These are phyloP conservation scores for Eucalyptus cloeziana DNA, from an alignment of 345 rosid genomes.

Conservation along the genomic window DNA sequence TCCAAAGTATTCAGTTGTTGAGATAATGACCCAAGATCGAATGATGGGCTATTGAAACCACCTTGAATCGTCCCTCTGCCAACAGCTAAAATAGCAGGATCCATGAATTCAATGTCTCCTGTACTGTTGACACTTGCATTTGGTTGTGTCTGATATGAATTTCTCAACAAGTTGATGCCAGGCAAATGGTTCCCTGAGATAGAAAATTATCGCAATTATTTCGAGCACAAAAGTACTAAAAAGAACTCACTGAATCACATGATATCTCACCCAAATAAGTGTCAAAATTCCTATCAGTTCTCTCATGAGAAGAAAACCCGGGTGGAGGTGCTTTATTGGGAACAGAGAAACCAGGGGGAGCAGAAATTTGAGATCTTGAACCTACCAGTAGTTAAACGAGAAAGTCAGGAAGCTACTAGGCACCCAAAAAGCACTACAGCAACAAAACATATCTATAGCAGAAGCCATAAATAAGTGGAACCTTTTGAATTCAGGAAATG, in stretches of 20 bases:
- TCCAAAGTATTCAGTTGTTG: conserved; percentile 38
- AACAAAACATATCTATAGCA: neutral
- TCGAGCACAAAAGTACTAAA: neutral
- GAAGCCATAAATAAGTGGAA: neutral
- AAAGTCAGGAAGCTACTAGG: neutral
- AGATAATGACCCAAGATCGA: conserved; percentile 45
- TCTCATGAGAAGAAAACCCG: conserved; percentile 34
- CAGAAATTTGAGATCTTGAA: conserved; percentile 31
- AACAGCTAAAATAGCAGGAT: conserved; percentile 93
- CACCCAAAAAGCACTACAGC: neutral
- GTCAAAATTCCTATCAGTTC: conserved; percentile 20
- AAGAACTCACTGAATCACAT: neutral
- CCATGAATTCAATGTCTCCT: conserved; percentile 73
- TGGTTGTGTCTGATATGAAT: conserved; percentile 24
- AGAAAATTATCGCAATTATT: neutral
- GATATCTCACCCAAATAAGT: neutral
- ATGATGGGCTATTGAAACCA: conserved; percentile 32
- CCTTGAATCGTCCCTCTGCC: conserved; percentile 66
- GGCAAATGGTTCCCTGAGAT: conserved; percentile 42
- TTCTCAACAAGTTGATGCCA: conserved; percentile 46
- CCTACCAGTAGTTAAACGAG: neutral
- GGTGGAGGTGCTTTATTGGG: conserved; percentile 50
- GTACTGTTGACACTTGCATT: conserved; percentile 22
- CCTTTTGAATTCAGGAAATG: neutral
- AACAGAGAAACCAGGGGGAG: conserved; percentile 46